Evolutionary conservation across 208 protist genomes (phyloP).

Genomic region (Willaertia magna): DNA sequence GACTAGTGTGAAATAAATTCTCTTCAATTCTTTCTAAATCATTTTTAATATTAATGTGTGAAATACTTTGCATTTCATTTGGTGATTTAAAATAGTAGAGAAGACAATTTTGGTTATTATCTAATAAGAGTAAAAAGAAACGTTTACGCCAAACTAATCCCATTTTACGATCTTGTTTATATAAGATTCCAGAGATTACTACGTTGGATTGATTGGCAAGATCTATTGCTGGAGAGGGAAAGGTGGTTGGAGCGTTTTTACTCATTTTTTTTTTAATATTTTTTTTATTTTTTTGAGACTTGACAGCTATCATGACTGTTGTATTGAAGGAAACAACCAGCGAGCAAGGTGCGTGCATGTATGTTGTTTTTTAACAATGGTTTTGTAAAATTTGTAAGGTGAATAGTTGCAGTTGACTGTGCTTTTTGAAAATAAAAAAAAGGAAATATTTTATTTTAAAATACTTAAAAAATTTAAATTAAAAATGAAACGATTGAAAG

Average conservation of each 20-base stretch:
- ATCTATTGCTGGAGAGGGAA: neutral
- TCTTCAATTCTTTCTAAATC: neutral
- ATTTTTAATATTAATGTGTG: neutral
- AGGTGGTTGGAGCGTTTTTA: neutral
- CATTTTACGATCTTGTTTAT: neutral
- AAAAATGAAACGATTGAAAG: too few relatives aligned
- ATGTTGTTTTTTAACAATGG: too few relatives aligned
- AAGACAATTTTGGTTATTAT: neutral
- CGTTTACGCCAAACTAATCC: neutral
- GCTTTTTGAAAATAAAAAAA: too few relatives aligned
- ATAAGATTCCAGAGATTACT: neutral
- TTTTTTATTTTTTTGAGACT: too few relatives aligned
- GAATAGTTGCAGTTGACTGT: too few relatives aligned
- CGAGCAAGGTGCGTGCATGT: too few relatives aligned
- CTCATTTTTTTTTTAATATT: neutral
- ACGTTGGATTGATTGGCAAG: neutral
- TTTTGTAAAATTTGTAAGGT: too few relatives aligned
- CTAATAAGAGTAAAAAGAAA: neutral
- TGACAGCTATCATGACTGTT: too few relatives aligned
- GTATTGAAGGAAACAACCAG: too few relatives aligned
- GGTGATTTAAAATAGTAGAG: neutral
- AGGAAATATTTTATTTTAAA: too few relatives aligned
- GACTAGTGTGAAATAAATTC: too few relatives aligned
- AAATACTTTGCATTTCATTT: neutral
- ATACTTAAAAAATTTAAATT: too few relatives aligned